A percentile compares a stretch with the other conserved stretches of the same genome.
Evolutionary conservation across 139 green algal genomes (phyloP).

Genomic region (Yamagishiella unicocca): DNA sequence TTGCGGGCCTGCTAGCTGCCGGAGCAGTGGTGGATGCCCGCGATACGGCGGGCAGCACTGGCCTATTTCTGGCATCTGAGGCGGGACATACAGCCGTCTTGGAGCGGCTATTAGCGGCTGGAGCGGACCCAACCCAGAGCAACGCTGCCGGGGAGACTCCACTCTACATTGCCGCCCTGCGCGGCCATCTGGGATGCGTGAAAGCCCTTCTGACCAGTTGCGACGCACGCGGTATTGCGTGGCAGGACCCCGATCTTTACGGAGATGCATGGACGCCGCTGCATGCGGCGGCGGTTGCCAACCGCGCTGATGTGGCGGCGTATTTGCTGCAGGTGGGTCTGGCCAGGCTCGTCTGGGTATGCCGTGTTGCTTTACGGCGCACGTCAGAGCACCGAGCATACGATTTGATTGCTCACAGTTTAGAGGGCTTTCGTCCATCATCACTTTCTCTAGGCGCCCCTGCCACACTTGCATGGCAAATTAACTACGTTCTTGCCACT

Average conservation of each 20-base stretch:
- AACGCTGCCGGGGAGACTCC: conserved; percentile 82
- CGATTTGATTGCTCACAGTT: too few relatives aligned
- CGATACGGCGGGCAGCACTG: conserved; percentile 74
- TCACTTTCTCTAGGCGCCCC: too few relatives aligned
- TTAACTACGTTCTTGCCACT: not conserved
- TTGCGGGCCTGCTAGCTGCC: conserved; percentile 67
- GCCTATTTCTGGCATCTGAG: conserved; percentile 81
- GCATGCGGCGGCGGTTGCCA: conserved; percentile 87
- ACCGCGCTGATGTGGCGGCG: conserved; percentile 56
- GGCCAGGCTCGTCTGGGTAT: too few relatives aligned
- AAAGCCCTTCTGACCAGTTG: conserved; percentile 72
- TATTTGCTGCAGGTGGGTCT: conserved; percentile 62
- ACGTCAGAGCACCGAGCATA: too few relatives aligned
- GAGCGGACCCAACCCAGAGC: conserved; percentile 52
- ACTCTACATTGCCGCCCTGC: conserved; percentile 91
- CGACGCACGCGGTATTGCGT: conserved; percentile 59
- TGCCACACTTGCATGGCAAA: not conserved
- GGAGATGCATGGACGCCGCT: conserved; percentile 91
- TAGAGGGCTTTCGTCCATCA: too few relatives aligned
- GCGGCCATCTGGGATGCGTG: conserved; percentile 77
- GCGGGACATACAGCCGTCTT: conserved; percentile 57
- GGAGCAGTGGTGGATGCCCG: conserved; percentile 68
- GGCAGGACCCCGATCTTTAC: conserved; percentile 78
- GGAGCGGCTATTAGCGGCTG: conserved; percentile 69
- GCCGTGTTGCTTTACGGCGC: too few relatives aligned